Evolutionary conservation across 768 basidiomycete genomes (phyloP), one percentile per base, ranked within the genome.

Genomic region (Steccherinum ochraceum): DNA sequence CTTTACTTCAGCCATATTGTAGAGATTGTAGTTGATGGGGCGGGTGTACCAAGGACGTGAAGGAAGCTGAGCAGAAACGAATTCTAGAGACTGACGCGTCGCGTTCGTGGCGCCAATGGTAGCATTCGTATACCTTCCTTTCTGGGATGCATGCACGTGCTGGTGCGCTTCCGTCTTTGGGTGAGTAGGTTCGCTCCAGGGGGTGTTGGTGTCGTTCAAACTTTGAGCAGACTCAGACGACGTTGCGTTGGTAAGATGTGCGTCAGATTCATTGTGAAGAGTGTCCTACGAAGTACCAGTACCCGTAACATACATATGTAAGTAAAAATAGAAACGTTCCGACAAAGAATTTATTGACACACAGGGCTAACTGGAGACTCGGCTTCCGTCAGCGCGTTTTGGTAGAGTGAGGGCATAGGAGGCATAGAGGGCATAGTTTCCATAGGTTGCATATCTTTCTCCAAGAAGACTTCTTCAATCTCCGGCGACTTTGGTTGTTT

Each of bases 1-100:
- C 72, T 83, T 84, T 67, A 80, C 78, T 58, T 90, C 89, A 40
- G 86, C 74, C 88, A 89, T 90, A 61, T 67, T 77, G 67, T 72
- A 72, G 61, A 64, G 57, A 70, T 58, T 64, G 63, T 61, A 58
- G 62, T 63, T 66, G 25, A 50, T 39, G 49, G 53, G 51, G 40
- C 46, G 44, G 39, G 54, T n/a, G n/a, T n/a, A n/a, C n/a, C n/a
- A 54, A 40, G 52, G 49, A 24, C 18, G 42, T n/a, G 40, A 39
- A 26, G 24, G 42, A 40, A 45, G 40, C n/a, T 41, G 52, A 48
- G 52, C 46, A 50, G 50, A 49, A 43, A 50, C 52, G n/a, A n/a
- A n/a, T n/a, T n/a, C n/a, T n/a, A n/a, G n/a, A 41, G 63, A 67
- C 61, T 69, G 67, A 69, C 67, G 67, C 67, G 67, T 69, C 67